These are phyloP conservation scores for Chaetoscypha palmicola DNA, from an alignment of 2,329 filamentous ascomycete species.

Conservation along the genomic window DNA sequence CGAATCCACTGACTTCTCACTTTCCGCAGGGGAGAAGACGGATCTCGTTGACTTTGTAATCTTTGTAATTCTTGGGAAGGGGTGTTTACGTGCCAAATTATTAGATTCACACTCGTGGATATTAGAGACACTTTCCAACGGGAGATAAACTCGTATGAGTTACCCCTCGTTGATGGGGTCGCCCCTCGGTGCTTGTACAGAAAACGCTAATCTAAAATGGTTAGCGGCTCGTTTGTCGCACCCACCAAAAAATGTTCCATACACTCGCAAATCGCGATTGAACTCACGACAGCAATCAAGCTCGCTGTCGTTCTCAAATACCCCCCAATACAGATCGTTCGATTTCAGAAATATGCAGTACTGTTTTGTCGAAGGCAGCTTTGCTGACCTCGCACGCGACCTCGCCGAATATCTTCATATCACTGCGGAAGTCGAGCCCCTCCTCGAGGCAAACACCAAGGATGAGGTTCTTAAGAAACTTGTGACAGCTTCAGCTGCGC, in stretches of 20 bases:
- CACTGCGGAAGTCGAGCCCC: conserved; percentile 60
- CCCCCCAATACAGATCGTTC: not conserved
- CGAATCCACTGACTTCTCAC: too few relatives aligned
- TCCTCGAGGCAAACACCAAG: conserved; percentile 64
- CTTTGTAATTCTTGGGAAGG: too few relatives aligned
- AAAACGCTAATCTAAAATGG: too few relatives aligned
- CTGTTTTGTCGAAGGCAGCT: conserved; percentile 82
- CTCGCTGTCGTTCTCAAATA: conserved; percentile 1
- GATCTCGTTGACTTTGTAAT: too few relatives aligned
- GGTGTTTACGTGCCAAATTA: too few relatives aligned
- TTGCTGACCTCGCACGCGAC: conserved; percentile 88
- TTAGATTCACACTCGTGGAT: too few relatives aligned
- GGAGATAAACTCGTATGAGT: too few relatives aligned
- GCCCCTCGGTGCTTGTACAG: too few relatives aligned
- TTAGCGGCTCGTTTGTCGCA: not conserved
- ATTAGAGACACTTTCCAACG: too few relatives aligned
- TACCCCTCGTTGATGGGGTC: too few relatives aligned
- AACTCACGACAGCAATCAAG: conserved; percentile 7
- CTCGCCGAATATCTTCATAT: conserved; percentile 90
- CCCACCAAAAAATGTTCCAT: not conserved
- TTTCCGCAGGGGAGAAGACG: too few relatives aligned
- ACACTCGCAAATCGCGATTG: conserved; percentile 8
- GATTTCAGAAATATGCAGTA: conserved; percentile 29
- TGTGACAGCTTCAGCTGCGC: conserved; percentile 66
- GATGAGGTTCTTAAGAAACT: conserved; percentile 87